phyloP scores from a whole-genome alignment of 768 basidiomycete genomes.

The Lactarius sanguifluus region DNA sequence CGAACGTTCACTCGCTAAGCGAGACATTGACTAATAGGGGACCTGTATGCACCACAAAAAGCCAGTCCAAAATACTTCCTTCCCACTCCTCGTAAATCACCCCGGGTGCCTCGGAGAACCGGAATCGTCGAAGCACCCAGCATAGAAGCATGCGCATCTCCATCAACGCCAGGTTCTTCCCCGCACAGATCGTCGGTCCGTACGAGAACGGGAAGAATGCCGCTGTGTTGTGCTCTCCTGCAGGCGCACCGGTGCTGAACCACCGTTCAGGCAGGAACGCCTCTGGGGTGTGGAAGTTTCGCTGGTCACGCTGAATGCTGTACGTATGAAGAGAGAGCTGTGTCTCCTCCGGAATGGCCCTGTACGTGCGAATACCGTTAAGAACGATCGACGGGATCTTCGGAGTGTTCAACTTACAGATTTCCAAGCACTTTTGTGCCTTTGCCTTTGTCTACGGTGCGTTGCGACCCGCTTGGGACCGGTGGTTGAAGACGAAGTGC shows the following conservation, averaged over 20 bases:
- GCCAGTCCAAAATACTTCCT: neutral
- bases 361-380: no score
- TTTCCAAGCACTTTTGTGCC: neutral
- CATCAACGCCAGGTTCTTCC: constrained; percentile 27
- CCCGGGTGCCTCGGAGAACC: neutral
- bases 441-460: neutral
- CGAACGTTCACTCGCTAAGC: neutral
- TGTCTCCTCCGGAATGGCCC: constrained; percentile 6
- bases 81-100: neutral
- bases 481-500: constrained; percentile 4
- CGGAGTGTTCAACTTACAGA: neutral
- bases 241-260: neutral
- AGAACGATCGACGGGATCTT: no score
- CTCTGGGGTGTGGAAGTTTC: constrained; percentile 3
- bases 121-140: neutral
- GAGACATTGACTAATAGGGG: neutral
- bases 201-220: constrained; percentile 30
- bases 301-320: constrained; percentile 5
- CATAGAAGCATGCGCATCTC: constrained; percentile 20
- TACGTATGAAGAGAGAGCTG: constrained; percentile 4
- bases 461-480: constrained; percentile 2
- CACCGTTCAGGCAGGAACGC: constrained; percentile 7
- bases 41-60: neutral
- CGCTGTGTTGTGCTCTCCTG: constrained; percentile 7
- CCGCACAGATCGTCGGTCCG: constrained; percentile 29